Conservation (phyloP, 179 eudicot species). For the Amaranthus tricolor region DNA sequence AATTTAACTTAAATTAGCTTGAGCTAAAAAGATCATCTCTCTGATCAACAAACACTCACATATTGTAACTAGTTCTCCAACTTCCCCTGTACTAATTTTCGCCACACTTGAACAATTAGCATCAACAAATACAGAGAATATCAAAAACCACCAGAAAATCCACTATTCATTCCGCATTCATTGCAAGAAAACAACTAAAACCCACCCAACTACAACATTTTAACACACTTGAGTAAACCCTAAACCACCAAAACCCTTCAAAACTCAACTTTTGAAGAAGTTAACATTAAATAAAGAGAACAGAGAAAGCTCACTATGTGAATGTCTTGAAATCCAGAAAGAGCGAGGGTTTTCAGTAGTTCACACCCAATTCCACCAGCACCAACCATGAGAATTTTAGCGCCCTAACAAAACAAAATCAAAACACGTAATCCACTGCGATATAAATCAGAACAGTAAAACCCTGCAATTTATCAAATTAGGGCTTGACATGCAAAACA, state of each 20-base stretch:
- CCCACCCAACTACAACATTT: background rate
- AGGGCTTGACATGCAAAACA: background rate
- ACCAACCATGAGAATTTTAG: conserved; percentile 91
- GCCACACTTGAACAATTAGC: background rate
- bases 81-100: no score
- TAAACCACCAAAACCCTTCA: conserved; percentile 13
- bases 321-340: conserved; percentile 88
- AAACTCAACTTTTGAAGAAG: background rate
- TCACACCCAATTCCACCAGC: conserved; percentile 99
- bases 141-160: background rate
- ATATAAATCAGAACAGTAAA: background rate
- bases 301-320: conserved; percentile 60
- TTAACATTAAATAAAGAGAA: background rate
- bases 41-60: background rate
- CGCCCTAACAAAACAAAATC: conserved; percentile 42
- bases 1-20: background rate
- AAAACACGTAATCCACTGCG: background rate
- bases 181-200: background rate
- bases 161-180: background rate
- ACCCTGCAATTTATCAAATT: conserved; percentile 9
- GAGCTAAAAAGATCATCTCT: background rate
- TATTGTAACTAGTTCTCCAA: no score
- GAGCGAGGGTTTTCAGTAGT: conserved; percentile 91
- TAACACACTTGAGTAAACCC: conserved; percentile 19
- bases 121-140: background rate